A percentile compares a stretch with the other conserved stretches of the same genome.
Evolutionary conservation across 257 asterid genomes (phyloP).

Genomic region (Solanum rostratum): DNA sequence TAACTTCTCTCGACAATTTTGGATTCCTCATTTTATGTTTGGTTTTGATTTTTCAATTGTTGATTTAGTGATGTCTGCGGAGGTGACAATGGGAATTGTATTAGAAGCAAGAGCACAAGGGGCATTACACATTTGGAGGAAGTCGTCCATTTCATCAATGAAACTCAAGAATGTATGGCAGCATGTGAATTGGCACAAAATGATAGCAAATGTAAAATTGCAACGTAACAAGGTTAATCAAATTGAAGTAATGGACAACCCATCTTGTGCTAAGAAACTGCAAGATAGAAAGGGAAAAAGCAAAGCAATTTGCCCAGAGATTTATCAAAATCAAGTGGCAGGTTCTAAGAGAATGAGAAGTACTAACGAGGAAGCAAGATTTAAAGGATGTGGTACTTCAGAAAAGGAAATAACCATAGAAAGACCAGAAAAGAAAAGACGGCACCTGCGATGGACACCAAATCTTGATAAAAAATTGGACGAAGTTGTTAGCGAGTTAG

Average conservation of each 20-base stretch:
- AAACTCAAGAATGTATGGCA: slow-evolving; percentile 29
- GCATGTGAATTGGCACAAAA: slow-evolving; percentile 9
- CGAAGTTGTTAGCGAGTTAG: background rate
- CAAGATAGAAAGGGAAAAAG: background rate
- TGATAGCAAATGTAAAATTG: background rate
- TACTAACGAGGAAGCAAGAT: background rate
- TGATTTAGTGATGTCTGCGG: slow-evolving; percentile 18
- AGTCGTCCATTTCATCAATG: slow-evolving; percentile 19
- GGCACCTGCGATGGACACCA: background rate
- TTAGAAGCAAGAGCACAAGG: slow-evolving; percentile 27
- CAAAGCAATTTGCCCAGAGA: background rate
- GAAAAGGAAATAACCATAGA: background rate
- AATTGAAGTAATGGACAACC: background rate
- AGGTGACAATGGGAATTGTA: slow-evolving; percentile 6
- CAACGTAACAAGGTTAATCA: background rate
- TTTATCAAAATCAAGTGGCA: background rate
- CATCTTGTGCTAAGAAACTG: background rate
- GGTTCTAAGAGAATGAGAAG: background rate
- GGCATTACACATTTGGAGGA: slow-evolving; percentile 18
- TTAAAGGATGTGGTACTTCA: background rate
- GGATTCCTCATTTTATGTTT: background rate
- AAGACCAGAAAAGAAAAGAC: background rate
- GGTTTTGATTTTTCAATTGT: background rate
- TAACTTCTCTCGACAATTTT: background rate
- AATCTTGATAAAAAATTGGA: background rate